phyloP scores from a whole-genome alignment of 1,284 basidiomycete genomes.

The Chalciporus piperatoides region DNA sequence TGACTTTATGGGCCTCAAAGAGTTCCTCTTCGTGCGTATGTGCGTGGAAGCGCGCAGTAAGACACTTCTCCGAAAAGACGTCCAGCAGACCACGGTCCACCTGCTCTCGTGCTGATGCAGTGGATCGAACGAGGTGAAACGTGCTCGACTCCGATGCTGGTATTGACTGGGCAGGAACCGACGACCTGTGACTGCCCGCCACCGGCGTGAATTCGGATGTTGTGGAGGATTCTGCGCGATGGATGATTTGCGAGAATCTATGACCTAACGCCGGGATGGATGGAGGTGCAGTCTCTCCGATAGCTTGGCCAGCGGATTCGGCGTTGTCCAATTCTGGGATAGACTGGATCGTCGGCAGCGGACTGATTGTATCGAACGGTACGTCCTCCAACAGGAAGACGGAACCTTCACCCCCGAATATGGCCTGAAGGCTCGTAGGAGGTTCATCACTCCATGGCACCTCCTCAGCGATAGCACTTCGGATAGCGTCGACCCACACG shows the following conservation, averaged over 20 bases:
- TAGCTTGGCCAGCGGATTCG: constrained; percentile 16
- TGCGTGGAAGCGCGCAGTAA: constrained; percentile 58
- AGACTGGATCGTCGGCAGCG: constrained; percentile 57
- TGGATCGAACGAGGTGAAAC: constrained; percentile 67
- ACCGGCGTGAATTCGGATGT: constrained; percentile 19
- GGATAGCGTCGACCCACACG: constrained; percentile 74
- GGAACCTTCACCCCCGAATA: constrained; percentile 39
- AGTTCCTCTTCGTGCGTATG: constrained; percentile 58
- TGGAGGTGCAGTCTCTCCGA: constrained; percentile 10
- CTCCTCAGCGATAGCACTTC: constrained; percentile 40
- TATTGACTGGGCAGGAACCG: constrained; percentile 49
- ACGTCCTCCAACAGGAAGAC: constrained; percentile 34
- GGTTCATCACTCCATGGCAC: constrained; percentile 56
- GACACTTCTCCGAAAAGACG: constrained; percentile 61
- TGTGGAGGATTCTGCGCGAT: constrained; percentile 10
- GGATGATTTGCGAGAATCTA: constrained; percentile 10
- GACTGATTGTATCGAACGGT: constrained; percentile 38
- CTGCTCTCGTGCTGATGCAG: constrained; percentile 60
- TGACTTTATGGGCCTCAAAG: constrained; percentile 51
- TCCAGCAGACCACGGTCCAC: constrained; percentile 68
- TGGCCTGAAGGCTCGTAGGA: constrained; percentile 50
- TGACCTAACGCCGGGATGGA: constrained; percentile 6
- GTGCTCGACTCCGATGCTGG: constrained; percentile 52
- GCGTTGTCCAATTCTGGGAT: constrained; percentile 52
- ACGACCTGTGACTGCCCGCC: constrained; percentile 48